Percentiles rank a stretch among this genome's conserved stretches.
phyloP scores from a whole-genome alignment of 805 yeast species.

The Myxozyma melibiosi region DNA sequence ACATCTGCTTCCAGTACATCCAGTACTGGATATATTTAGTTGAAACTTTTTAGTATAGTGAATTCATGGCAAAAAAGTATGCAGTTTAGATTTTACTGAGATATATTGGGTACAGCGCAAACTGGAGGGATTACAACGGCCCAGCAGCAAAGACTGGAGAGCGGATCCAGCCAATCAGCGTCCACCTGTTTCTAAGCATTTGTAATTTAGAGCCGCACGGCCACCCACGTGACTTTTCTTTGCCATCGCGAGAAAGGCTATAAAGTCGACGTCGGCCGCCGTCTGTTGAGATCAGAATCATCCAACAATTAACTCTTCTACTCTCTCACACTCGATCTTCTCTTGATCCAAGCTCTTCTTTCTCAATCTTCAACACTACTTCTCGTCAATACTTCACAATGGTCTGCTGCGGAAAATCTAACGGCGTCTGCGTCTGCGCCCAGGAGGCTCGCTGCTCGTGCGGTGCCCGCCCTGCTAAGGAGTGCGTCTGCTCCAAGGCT shows the following conservation, averaged over 20 bases:
- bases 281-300: too few species aligned
- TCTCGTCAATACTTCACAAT: slow-evolving; percentile 33
- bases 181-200: slow-evolving; percentile 10
- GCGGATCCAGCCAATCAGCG: slow-evolving; percentile 20
- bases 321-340: background rate
- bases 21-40: background rate
- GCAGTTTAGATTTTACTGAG: too few species aligned
- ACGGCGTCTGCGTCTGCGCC: slow-evolving; percentile 59
- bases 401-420: slow-evolving; percentile 48
- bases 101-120: too few species aligned
- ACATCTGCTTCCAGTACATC: too few species aligned
- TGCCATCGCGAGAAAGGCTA: background rate
- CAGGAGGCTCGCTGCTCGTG: slow-evolving; percentile 65
- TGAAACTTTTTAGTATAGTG: background rate
- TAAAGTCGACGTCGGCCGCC: too few species aligned
- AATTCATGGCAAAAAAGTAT: too few species aligned
- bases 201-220: slow-evolving; percentile 14
- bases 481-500: slow-evolving; percentile 59
- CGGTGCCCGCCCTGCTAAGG: slow-evolving; percentile 60
- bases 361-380: background rate
- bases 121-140: too few species aligned
- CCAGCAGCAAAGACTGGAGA: too few species aligned
- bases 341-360: background rate
- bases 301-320: too few species aligned
- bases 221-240: background rate